Evolutionary conservation across 139 green algal species (phyloP), one percentile per base, ranked within the genome.

Genomic region (Picochlorum sp.): DNA sequence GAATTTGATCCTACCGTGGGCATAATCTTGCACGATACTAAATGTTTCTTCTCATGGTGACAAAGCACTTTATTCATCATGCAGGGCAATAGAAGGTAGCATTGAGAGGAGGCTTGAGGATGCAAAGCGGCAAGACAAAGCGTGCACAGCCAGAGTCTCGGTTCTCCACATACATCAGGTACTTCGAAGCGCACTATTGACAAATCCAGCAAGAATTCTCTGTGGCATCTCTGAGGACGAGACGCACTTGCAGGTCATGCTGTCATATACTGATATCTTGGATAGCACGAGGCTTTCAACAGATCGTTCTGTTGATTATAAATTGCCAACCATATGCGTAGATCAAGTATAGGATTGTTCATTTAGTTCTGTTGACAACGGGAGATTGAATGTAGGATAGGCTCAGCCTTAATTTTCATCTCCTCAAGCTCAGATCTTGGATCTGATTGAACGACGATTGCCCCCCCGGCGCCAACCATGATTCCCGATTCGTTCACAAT

Each of bases 391-490:
- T 57, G 31, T 52, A 90, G 32, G 40, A 94, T 50, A 10, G 70
- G 62, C 43, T 43, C 36, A 4, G 90, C 86, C 67, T 99, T 99
- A 2, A 98, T 75, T 54, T 74, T 63, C 85, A 98, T 97, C 70
- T 99, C 93, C 25, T 87, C 78, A 45, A 84, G 96, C 72, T 99
- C 93, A 8, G 44, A 77, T 35, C 75, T 65, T 6, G 71, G 33
- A 7, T 53, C 58, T 54, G 26, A 94, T 61, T 96, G 79, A 30
- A 90, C 74, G 24, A 93, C 84, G 8, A 99, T 86, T 1, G 93
- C 93, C 7, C 93, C 93, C 2, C 93, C 93, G 2, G 91, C 89
- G 5, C 93, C 93, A 36, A 98, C 93, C 30, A 25, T 66, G 36
- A 88, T 31, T 20, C n/a, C 22, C 10, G 24, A 20, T 24, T n/a